Percentiles rank a stretch among this genome's conserved stretches.
phyloP scores from a whole-genome alignment of 2,329 filamentous ascomycete genomes.

The Aspergillus novoparasiticus region DNA sequence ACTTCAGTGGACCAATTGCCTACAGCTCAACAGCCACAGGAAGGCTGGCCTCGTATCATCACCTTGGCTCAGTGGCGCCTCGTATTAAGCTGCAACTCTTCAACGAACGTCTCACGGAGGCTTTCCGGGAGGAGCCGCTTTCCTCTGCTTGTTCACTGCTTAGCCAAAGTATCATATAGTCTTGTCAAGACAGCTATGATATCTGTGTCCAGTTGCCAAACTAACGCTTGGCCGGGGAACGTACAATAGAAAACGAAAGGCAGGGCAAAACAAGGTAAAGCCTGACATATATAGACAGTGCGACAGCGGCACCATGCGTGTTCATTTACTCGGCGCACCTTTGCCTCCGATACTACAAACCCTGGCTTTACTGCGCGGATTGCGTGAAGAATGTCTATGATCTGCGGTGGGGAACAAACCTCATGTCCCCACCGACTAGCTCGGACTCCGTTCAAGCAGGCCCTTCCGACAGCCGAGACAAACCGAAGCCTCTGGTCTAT shows the following conservation, averaged over 20 bases:
- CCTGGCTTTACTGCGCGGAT: no score
- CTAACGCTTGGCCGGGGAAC: no score
- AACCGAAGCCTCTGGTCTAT: not conserved
- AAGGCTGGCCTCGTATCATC: not conserved
- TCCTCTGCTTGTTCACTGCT: not conserved
- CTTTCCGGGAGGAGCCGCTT: not conserved
- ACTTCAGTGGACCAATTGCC: not conserved
- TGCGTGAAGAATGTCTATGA: no score
- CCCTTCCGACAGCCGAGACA: not conserved
- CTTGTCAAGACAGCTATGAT: not conserved
- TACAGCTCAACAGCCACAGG: not conserved
- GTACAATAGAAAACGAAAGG: no score
- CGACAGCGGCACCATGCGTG: no score
- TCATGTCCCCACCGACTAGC: not conserved
- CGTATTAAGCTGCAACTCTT: not conserved
- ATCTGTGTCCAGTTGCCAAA: no score
- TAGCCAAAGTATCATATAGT: not conserved
- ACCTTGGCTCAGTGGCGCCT: not conserved
- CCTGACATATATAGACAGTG: no score
- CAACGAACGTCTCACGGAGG: not conserved
- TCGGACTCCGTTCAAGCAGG: not conserved
- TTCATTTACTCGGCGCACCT: not conserved
- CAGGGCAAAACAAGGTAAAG: no score
- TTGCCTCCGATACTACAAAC: not conserved
- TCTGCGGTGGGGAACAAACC: no score